Evolutionary conservation across 352 stramenopile species (phyloP).

Genomic region (Aphanomyces astaci): DNA sequence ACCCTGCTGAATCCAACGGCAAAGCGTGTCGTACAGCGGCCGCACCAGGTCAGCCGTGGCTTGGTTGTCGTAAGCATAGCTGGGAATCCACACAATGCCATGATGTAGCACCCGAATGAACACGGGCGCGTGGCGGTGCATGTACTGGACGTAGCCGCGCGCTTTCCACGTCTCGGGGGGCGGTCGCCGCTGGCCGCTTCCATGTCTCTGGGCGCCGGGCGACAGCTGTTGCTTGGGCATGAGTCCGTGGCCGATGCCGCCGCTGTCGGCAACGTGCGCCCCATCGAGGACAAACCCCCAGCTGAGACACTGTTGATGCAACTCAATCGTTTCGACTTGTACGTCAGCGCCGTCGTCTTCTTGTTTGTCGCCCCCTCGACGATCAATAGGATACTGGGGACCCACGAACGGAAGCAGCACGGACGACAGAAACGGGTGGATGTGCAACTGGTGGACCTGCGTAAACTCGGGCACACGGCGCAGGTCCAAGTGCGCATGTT

Average conservation of each 20-base stretch:
- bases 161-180: conserved; percentile 35
- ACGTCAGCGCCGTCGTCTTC: too few relatives aligned
- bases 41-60: not conserved
- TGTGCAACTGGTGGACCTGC: conserved; percentile 56
- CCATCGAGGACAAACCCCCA: conserved; percentile 63
- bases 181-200: not conserved
- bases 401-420: conserved; percentile 45
- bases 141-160: conserved; percentile 67
- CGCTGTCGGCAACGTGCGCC: conserved; percentile 50
- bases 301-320: conserved; percentile 33
- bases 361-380: too few relatives aligned
- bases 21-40: not conserved
- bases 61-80: conserved; percentile 59
- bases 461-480: conserved; percentile 71
- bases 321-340: too few relatives aligned
- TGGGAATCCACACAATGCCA: conserved; percentile 63
- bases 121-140: conserved; percentile 54
- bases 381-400: too few relatives aligned
- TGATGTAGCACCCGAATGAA: conserved; percentile 62
- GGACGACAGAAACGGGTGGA: conserved; percentile 60
- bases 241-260: conserved; percentile 58
- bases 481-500: conserved; percentile 57
- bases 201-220: not conserved
- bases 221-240: conserved; percentile 31
- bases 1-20: not conserved